Percentiles rank a stretch among this genome's conserved stretches.
These are phyloP conservation scores for Sporothrix inflata DNA, from an alignment of 2,329 filamentous ascomycete genomes.

Conservation along the genomic window DNA sequence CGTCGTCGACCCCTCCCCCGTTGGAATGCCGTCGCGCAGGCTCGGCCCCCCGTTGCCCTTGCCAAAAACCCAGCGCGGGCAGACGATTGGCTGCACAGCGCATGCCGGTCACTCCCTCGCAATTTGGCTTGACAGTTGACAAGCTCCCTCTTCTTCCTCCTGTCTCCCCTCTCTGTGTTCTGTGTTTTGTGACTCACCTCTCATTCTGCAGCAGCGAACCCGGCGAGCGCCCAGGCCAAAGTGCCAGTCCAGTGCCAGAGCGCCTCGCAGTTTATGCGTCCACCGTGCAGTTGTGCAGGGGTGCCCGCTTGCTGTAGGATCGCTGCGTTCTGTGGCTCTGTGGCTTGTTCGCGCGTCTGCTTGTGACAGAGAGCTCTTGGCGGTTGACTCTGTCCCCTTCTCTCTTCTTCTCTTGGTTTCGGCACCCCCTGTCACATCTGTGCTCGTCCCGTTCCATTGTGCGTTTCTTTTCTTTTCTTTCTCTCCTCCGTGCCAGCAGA, in stretches of 20 bases:
- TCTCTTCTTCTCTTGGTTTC: neutral
- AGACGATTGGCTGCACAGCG: constrained; percentile 11
- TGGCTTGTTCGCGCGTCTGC: constrained; percentile 7
- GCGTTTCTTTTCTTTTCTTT: neutral
- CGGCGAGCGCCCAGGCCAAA: neutral
- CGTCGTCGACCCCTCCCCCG: neutral
- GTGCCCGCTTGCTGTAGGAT: neutral
- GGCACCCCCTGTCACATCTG: constrained; percentile 4
- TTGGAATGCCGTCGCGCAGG: constrained; percentile 19
- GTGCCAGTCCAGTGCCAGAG: neutral
- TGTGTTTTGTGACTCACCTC: constrained; percentile 15
- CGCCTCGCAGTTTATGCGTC: constrained; percentile 4
- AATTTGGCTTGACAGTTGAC: constrained; percentile 1
- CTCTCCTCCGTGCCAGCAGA: neutral
- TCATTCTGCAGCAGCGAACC: constrained; percentile 4
- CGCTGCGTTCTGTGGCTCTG: constrained; percentile 9
- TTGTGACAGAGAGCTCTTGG: constrained; percentile 17
- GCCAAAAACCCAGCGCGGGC: neutral
- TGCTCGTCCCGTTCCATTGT: neutral
- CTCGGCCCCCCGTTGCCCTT: neutral
- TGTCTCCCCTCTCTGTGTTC: neutral
- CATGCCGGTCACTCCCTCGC: constrained; percentile 22
- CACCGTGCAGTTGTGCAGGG: neutral
- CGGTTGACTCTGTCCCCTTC: neutral
- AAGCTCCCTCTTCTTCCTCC: neutral